These are phyloP conservation scores for Yamadazyma blattariae DNA, from an alignment of 1,139 yeast species.

Conservation along the genomic window DNA sequence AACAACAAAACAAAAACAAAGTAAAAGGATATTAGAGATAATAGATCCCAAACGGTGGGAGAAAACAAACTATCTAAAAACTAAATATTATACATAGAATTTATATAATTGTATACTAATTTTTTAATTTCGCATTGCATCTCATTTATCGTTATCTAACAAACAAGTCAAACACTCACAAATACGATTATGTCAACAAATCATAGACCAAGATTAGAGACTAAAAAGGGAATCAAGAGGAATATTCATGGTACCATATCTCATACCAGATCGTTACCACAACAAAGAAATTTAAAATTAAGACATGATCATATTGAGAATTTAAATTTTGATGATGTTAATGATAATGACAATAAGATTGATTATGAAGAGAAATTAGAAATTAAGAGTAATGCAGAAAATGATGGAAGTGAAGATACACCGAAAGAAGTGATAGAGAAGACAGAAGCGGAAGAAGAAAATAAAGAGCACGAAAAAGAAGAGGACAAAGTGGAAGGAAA, in stretches of 20 bases:
- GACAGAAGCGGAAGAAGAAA: too few species aligned
- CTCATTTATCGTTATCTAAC: too few species aligned
- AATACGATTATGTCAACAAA: conserved; percentile 85
- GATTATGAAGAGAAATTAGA: conserved; percentile 13
- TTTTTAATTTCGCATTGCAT: too few species aligned
- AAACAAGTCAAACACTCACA: too few species aligned
- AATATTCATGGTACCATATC: conserved; percentile 42
- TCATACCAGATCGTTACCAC: conserved; percentile 70
- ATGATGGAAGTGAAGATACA: conserved; percentile 7
- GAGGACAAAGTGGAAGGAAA: neutral
- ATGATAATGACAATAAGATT: conserved; percentile 18
- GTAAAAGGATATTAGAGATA: too few species aligned
- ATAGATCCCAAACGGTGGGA: too few species aligned
- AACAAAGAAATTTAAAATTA: conserved; percentile 65
- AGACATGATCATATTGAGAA: conserved; percentile 31
- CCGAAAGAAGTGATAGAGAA: too few species aligned
- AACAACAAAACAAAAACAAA: too few species aligned
- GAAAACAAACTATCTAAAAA: too few species aligned
- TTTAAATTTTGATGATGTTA: conserved; percentile 14
- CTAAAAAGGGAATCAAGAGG: conserved; percentile 68
- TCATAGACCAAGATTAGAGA: conserved; percentile 86
- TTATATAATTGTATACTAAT: too few species aligned
- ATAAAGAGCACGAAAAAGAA: too few species aligned
- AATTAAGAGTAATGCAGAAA: neutral
- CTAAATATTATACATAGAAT: too few species aligned